phyloP scores from a whole-genome alignment of 768 basidiomycete genomes.

The Russula compacta region DNA sequence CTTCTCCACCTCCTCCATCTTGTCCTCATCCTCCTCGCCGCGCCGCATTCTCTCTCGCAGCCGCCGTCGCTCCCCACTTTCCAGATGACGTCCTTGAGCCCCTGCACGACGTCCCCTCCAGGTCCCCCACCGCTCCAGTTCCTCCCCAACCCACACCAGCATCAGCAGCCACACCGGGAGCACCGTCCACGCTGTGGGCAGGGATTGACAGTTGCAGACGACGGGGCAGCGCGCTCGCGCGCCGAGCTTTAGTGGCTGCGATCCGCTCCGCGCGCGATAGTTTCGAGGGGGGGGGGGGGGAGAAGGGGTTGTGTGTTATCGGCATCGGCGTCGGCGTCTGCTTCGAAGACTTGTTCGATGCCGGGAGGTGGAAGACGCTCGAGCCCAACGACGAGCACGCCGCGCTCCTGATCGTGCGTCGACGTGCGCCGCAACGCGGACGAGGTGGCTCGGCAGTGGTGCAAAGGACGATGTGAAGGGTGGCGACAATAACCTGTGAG shows the following conservation, averaged over 20 bases:
- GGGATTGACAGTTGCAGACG: neutral
- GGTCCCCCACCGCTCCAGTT: conserved; percentile 45
- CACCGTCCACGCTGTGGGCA: neutral
- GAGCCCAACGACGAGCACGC: conserved; percentile 38
- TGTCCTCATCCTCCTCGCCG: conserved; percentile 16
- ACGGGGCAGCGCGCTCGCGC: conserved; percentile 34
- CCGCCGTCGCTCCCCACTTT: conserved; percentile 67
- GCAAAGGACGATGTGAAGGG: conserved; percentile 46
- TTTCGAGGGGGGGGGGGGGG: conserved; percentile 63
- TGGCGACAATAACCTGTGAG: conserved; percentile 23
- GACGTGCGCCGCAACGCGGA: conserved; percentile 65
- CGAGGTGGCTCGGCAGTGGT: conserved; percentile 59
- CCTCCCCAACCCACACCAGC: neutral
- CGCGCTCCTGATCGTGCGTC: conserved; percentile 37
- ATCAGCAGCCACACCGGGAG: conserved; percentile 12
- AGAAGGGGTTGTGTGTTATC: conserved; percentile 20
- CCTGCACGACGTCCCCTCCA: conserved; percentile 71
- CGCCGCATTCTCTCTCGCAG: conserved; percentile 14
- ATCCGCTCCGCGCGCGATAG: conserved; percentile 72
- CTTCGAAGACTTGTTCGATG: conserved; percentile 79
- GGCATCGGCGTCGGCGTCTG: conserved; percentile 36
- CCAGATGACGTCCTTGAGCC: conserved; percentile 81
- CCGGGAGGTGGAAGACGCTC: conserved; percentile 55
- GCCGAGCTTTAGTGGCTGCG: conserved; percentile 41
- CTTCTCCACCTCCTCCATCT: neutral